A percentile compares a stretch with the other conserved stretches of the same genome.
These are phyloP conservation scores for Teratosphaeria zuluensis DNA, from an alignment of 2,329 filamentous ascomycete genomes.

Conservation along the genomic window DNA sequence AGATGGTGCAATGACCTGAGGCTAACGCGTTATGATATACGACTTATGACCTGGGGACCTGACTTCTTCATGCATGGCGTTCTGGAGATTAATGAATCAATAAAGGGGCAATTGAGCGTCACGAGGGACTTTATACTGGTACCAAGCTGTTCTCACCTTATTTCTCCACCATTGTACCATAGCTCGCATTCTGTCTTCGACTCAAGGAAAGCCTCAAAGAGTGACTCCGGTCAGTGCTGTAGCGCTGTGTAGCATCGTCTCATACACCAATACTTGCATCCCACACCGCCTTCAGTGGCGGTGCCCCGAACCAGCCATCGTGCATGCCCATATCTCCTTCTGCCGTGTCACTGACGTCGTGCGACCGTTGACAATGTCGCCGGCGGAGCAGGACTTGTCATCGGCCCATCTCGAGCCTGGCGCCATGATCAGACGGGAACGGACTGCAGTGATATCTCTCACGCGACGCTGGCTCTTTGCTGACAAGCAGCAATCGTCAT, in stretches of 20 bases:
- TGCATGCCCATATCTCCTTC: not conserved
- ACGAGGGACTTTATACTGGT: not conserved
- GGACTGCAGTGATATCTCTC: not conserved
- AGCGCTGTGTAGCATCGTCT: not conserved
- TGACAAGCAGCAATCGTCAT: not conserved
- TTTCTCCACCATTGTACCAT: not conserved
- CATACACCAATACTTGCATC: not conserved
- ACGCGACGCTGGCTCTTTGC: not conserved
- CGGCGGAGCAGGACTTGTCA: too few relatives aligned
- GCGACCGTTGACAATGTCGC: not conserved
- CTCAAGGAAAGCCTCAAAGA: conserved; percentile 4
- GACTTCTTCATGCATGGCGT: not conserved
- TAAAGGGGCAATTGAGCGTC: not conserved
- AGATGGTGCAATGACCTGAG: not conserved
- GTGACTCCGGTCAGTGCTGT: conserved; percentile 5
- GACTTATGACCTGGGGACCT: not conserved
- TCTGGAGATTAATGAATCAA: not conserved
- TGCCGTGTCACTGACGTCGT: not conserved
- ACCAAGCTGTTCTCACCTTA: not conserved
- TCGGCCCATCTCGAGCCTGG: not conserved
- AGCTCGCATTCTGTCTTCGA: not conserved
- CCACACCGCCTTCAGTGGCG: not conserved
- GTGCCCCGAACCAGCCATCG: not conserved
- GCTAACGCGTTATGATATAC: not conserved
- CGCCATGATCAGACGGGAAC: not conserved